Conservation (phyloP, 1,284 basidiomycete species). For the Ganoderma multipileum region DNA sequence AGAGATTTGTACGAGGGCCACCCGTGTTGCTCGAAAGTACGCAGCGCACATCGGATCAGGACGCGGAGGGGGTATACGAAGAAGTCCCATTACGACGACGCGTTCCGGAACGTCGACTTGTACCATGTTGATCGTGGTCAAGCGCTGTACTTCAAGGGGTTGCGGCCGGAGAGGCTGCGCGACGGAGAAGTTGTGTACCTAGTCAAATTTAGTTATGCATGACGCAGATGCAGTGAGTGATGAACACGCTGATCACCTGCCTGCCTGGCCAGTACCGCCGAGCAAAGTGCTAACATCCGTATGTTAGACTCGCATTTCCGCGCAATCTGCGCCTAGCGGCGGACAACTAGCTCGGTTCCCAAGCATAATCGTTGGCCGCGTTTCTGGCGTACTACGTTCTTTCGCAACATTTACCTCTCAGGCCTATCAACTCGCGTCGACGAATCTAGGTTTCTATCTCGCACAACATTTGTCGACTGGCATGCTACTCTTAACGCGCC, state of each 20-base stretch:
- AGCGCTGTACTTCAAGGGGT: constrained; percentile 11
- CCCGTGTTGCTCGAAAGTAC: constrained; percentile 8
- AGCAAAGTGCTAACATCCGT: neutral
- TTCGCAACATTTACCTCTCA: neutral
- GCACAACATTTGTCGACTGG: neutral
- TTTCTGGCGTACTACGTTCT: neutral
- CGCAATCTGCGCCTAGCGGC: neutral
- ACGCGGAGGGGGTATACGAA: constrained; percentile 4
- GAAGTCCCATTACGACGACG: constrained; percentile 5
- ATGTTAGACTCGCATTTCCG: neutral
- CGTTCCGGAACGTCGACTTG: constrained; percentile 17
- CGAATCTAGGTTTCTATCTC: neutral
- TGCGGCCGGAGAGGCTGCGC: constrained; percentile 10
- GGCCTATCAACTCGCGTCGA: neutral
- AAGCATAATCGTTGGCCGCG: neutral
- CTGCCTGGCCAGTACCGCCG: neutral
- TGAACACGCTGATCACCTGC: neutral
- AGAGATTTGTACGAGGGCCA: constrained; percentile 13
- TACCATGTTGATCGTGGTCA: constrained; percentile 8
- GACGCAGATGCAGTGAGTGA: neutral
- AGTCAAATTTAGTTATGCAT: constrained; percentile 15
- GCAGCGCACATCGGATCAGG: constrained; percentile 6
- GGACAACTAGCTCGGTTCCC: neutral
- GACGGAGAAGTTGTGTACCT: constrained; percentile 13
- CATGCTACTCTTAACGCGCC: neutral